Evolutionary conservation across 1,284 basidiomycete species (phyloP).

Genomic region (Pseudozyma tsukubaensis): DNA sequence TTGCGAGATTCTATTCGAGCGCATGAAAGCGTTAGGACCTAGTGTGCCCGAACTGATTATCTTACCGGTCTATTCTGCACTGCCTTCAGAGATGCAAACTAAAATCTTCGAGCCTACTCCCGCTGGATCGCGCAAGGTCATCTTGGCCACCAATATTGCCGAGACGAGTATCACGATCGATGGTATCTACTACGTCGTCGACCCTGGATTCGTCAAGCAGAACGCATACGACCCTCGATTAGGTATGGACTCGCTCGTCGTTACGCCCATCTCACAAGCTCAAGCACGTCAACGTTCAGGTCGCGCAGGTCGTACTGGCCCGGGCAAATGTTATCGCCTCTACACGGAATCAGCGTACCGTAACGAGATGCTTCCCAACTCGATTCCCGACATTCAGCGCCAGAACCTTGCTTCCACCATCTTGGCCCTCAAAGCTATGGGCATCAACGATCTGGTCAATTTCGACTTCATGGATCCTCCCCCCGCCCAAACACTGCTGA

Average conservation of each 20-base stretch:
- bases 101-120: constrained; percentile 97
- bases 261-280: constrained; percentile 98
- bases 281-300: constrained; percentile 95
- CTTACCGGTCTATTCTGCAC: constrained; percentile 94
- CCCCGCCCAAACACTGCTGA: constrained; percentile 92
- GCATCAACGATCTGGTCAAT: constrained; percentile 95
- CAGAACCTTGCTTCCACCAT: constrained; percentile 94
- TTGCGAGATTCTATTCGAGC: constrained; percentile 95
- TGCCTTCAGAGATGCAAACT: constrained; percentile 97
- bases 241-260: constrained; percentile 98
- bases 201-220: constrained; percentile 98
- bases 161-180: constrained; percentile 98
- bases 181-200: constrained; percentile 97
- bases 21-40: constrained; percentile 96
- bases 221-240: constrained; percentile 97
- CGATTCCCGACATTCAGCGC: constrained; percentile 96
- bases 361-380: constrained; percentile 98
- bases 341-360: constrained; percentile 98
- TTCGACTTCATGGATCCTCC: constrained; percentile 99
- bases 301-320: constrained; percentile 95
- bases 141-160: constrained; percentile 98
- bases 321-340: constrained; percentile 96
- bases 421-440: constrained; percentile 97
- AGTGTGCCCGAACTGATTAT: constrained; percentile 97
- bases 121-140: constrained; percentile 94